These are phyloP conservation scores for Hanseniaspora taiwanica DNA, from an alignment of 805 yeast species.

Conservation along the genomic window DNA sequence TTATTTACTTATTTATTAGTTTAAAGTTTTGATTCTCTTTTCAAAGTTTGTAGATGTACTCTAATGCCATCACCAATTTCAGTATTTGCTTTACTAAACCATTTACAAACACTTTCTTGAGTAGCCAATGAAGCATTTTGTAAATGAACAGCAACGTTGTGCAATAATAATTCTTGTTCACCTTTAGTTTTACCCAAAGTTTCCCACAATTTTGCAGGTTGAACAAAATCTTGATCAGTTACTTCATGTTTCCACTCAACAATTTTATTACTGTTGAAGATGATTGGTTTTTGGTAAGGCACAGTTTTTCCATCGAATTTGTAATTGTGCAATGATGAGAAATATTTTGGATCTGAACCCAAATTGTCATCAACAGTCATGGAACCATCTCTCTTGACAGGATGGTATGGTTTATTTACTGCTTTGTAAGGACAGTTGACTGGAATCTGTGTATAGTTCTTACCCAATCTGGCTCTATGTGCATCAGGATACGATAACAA, in stretches of 20 bases:
- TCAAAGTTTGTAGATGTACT: constrained; percentile 42
- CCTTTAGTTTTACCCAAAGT: constrained; percentile 67
- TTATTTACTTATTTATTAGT: no score
- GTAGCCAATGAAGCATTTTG: constrained; percentile 55
- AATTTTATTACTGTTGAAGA: constrained; percentile 54
- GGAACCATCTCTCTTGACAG: constrained; percentile 74
- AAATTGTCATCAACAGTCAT: constrained; percentile 58
- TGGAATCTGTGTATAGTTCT: constrained; percentile 75
- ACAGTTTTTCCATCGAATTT: constrained; percentile 14
- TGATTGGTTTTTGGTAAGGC: constrained; percentile 19
- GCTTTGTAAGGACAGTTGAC: constrained; percentile 69
- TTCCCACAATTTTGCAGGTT: constrained; percentile 61
- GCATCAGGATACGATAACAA: constrained; percentile 77
- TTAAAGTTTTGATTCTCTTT: constrained; percentile 28
- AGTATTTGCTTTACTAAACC: constrained; percentile 61
- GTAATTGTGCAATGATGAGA: constrained; percentile 34
- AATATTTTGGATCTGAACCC: constrained; percentile 67
- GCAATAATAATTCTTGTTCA: constrained; percentile 74
- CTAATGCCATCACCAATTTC: constrained; percentile 56
- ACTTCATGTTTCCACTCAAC: constrained; percentile 63
- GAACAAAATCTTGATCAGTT: constrained; percentile 60
- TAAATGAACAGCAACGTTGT: constrained; percentile 71
- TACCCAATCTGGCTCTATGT: constrained; percentile 65
- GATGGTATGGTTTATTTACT: constrained; percentile 34
- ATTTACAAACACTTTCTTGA: constrained; percentile 66